Evolutionary conservation across 768 basidiomycete species (phyloP).

Genomic region (Amanita polypyramis): DNA sequence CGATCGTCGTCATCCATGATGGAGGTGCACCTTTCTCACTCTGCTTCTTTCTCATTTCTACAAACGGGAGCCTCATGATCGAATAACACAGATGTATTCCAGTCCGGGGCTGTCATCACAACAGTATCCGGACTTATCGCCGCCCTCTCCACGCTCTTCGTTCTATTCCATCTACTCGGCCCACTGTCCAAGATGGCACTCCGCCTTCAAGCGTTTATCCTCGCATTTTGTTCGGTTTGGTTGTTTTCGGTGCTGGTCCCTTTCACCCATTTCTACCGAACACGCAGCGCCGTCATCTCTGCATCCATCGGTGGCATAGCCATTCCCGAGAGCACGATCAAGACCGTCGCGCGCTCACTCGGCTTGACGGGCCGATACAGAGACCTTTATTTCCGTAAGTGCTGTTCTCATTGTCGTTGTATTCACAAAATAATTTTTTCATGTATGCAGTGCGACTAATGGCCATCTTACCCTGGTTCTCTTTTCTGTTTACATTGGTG

Average conservation of each 20-base stretch:
- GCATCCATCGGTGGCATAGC: constrained; percentile 22
- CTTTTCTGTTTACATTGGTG: constrained; percentile 16
- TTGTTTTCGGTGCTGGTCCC: constrained; percentile 34
- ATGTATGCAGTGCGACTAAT: constrained; percentile 3
- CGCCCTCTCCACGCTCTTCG: constrained; percentile 9
- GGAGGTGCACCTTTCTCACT: not conserved
- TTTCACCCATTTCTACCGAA: constrained; percentile 33
- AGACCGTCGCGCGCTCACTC: constrained; percentile 18
- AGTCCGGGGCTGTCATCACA: constrained; percentile 14
- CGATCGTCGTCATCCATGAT: constrained; percentile 12
- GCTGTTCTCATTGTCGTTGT: not conserved
- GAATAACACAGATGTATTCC: constrained; percentile 13
- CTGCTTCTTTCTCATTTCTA: constrained; percentile 1
- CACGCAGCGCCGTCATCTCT: constrained; percentile 24
- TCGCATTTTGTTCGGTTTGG: constrained; percentile 32
- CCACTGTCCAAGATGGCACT: constrained; percentile 15
- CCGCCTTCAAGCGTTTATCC: constrained; percentile 20
- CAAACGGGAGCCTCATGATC: too few species aligned
- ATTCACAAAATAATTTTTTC: too few species aligned
- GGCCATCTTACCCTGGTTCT: constrained; percentile 11
- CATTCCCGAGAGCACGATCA: constrained; percentile 23
- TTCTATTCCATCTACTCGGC: constrained; percentile 10
- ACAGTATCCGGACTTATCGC: constrained; percentile 12
- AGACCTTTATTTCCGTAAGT: constrained; percentile 27
- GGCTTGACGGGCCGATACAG: constrained; percentile 27